Conservation (phyloP, 78 protist genomes). For the Cavenderia fasciculata region DNA sequence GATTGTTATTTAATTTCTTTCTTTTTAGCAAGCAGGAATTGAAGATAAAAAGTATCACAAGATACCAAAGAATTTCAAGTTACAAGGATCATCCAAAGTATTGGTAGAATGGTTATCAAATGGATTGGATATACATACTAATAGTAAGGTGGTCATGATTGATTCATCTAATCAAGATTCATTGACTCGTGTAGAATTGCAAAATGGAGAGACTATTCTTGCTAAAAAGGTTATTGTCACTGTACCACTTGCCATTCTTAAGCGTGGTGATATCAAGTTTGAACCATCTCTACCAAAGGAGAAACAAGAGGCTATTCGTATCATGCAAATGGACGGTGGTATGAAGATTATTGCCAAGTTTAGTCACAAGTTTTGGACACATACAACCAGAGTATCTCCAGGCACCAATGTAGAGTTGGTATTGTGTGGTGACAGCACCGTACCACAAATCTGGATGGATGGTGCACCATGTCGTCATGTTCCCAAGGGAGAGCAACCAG, state of each 20-base stretch:
- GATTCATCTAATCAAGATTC: not conserved
- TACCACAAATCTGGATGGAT: conserved; percentile 75
- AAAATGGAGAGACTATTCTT: conserved; percentile 11
- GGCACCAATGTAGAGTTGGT: conserved; percentile 50
- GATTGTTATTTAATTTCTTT: too few relatives aligned
- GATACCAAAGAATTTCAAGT: conserved; percentile 39
- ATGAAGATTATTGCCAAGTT: conserved; percentile 58
- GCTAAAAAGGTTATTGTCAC: conserved; percentile 12
- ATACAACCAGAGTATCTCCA: too few relatives aligned
- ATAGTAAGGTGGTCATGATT: conserved; percentile 9
- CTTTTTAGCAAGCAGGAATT: conserved; percentile 10
- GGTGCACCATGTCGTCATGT: conserved; percentile 55
- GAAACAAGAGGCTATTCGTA: conserved; percentile 12
- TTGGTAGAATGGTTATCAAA: conserved; percentile 41
- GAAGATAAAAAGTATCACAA: conserved; percentile 34
- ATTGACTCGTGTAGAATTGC: not conserved
- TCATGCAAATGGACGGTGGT: conserved; percentile 71
- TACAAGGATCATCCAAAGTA: conserved; percentile 22
- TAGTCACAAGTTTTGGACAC: conserved; percentile 42
- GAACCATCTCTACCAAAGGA: conserved; percentile 36
- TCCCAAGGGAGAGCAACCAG: not conserved
- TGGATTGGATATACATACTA: not conserved
- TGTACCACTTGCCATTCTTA: conserved; percentile 47
- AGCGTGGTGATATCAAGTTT: conserved; percentile 46
- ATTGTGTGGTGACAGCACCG: conserved; percentile 55